A percentile compares a stretch with the other conserved stretches of the same genome.
phyloP scores from a whole-genome alignment of 2,329 filamentous ascomycete species.

The Ophiostoma sp. region DNA sequence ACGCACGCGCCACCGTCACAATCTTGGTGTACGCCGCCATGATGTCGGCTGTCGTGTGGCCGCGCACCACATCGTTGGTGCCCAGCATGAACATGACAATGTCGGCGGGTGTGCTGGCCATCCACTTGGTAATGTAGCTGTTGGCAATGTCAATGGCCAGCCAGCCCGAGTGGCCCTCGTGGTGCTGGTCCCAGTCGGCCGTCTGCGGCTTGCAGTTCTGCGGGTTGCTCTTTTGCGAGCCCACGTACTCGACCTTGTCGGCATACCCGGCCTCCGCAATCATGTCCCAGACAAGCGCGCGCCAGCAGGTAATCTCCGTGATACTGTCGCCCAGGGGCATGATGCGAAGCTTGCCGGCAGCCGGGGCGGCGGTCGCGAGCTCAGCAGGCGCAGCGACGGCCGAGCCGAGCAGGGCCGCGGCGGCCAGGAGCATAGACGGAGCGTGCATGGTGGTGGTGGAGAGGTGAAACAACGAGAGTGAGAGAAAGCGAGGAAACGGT shows the following conservation, averaged over 20 bases:
- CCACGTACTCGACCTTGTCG: slow-evolving; percentile 44
- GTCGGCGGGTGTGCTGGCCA: slow-evolving; percentile 41
- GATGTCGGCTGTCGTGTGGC: slow-evolving; percentile 38
- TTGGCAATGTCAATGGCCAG: slow-evolving; percentile 47
- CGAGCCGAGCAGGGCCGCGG: slow-evolving; percentile 7
- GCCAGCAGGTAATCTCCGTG: slow-evolving; percentile 50
- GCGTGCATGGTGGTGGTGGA: neutral
- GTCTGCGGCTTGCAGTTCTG: slow-evolving; percentile 40
- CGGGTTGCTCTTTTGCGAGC: slow-evolving; percentile 43
- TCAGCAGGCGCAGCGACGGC: slow-evolving; percentile 11
- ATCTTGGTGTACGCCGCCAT: slow-evolving; percentile 44
- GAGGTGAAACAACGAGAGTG: neutral
- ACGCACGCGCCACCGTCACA: slow-evolving; percentile 40
- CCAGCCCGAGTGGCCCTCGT: slow-evolving; percentile 49
- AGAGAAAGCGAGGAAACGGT: neutral
- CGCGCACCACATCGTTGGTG: slow-evolving; percentile 45
- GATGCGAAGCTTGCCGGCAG: slow-evolving; percentile 15
- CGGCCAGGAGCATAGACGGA: slow-evolving; percentile 10
- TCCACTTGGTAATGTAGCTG: slow-evolving; percentile 43
- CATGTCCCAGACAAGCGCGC: slow-evolving; percentile 44
- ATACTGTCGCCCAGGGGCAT: slow-evolving; percentile 48
- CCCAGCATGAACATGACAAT: slow-evolving; percentile 50
- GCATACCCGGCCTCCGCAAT: slow-evolving; percentile 40
- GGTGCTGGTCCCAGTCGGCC: slow-evolving; percentile 41
- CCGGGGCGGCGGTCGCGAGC: neutral